Base-by-base conservation (phyloP, 1,284 basidiomycete genomes). In the Marasmius tenuissimus region DNA sequence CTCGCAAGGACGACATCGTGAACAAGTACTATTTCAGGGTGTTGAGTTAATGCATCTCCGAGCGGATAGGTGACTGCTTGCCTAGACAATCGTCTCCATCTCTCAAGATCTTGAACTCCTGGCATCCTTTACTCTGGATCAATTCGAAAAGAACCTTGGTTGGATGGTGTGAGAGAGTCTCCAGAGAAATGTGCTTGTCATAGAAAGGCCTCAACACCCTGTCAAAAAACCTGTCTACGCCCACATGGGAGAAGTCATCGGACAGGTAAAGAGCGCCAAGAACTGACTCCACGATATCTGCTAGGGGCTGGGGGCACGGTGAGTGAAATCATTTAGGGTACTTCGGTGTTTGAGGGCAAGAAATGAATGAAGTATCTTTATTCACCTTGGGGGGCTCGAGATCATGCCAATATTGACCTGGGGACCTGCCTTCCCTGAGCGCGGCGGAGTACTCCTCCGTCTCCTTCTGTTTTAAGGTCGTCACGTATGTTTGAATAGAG, bases 221-320 rank as follows among this genome's bases (percentile, higher is more conserved):
- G 61, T 86, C 79, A 73, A 90, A 94, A 67, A 94, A 80, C 0
- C 74, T 75, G 66, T 89, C 82, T 40, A 80, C 80, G 4, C 87
- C 87, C 56, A 78, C 73, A 37, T 81, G 81, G 11, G 82, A 81
- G 73, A 88, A 91, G 60, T 82, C 78, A 68, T 92, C 89, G n/a
- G 87, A 88, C 62, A 92, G 81, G 71, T 88, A 90, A 50, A 92
- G 76, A 12, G 89, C 91, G 4, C 90, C 91, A 27, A 92, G 77
- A 50, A 91, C 77, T 5, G 91, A 87, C 71, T 94, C 92, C 27
- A 94, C 80, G 22, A 92, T 79, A 71, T 93, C 91, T 6, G 89
- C 89, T 18, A 93, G 77, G 12, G 80, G 82, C 91, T 91, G 69
- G 22, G 54, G 27, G 53, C 45, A n/a, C 34, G 51, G 58, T 37